Evolutionary conservation across 2,329 filamentous ascomycete genomes (phyloP).

Genomic region (Exophiala xenobiotica): DNA sequence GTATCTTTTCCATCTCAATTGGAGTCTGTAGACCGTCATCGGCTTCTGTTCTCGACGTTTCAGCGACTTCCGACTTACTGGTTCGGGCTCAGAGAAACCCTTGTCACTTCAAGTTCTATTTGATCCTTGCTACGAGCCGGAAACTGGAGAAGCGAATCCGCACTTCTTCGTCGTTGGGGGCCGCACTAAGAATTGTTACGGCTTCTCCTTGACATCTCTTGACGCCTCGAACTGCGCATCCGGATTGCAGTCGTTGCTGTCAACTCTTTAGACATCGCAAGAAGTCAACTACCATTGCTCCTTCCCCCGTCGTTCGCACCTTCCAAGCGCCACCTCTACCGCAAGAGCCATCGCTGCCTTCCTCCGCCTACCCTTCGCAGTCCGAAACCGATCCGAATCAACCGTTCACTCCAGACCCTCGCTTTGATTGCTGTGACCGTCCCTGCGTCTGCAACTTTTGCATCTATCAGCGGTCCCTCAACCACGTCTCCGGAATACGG

Average conservation of each 20-base stretch:
- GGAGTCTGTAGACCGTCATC: not conserved
- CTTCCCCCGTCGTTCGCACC: not conserved
- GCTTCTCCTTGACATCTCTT: conserved; percentile 2
- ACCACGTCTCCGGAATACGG: not conserved
- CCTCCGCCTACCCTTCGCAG: not conserved
- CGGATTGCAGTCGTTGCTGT: not conserved
- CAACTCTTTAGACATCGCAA: not conserved
- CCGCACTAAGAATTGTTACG: not conserved
- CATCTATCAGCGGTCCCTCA: not conserved
- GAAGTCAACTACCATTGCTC: not conserved
- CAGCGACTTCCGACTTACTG: not conserved
- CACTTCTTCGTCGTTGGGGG: not conserved
- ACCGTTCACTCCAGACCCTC: not conserved
- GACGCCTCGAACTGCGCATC: conserved; percentile 1
- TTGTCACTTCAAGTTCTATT: not conserved
- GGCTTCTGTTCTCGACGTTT: not conserved
- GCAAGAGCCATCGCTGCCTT: not conserved
- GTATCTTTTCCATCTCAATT: too few species aligned
- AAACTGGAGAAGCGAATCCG: conserved; percentile 1
- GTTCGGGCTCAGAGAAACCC: not conserved
- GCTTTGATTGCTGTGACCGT: not conserved
- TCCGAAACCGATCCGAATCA: not conserved
- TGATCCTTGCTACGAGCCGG: not conserved
- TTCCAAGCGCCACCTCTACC: not conserved
- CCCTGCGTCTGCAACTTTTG: not conserved